Base-by-base conservation (phyloP, 2,329 filamentous ascomycete species). In the Tolypocladium pustulatum region DNA sequence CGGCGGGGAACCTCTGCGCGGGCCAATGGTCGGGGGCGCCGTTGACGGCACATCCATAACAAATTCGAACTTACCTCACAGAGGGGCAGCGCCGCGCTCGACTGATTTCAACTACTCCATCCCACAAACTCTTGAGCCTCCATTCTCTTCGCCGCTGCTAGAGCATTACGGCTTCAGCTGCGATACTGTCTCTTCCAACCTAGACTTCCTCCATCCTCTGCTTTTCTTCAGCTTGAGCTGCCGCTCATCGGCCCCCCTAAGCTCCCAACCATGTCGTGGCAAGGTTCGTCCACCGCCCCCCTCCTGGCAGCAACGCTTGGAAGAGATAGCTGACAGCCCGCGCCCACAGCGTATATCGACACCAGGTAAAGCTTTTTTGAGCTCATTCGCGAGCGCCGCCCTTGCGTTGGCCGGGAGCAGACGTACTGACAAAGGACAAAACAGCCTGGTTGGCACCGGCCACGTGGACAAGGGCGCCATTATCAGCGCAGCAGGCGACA, bases 391-490 rank as follows among this genome's bases (percentile, higher is more conserved):
- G 37, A 41, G 25, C 20, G 25, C 49, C 27, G 22, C 37, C 2
- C 32, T 2, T 13, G 25, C 27, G 38, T 10, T 32, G 1, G 13
- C 17, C 30, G 38, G 4, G n/a, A 34, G 27, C 41, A 37, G n/a
- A 51, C 46, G 57, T 65, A 60, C 66, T 68, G 64, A 62, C 40
- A 8, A 12, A 30, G 1, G 46, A 51, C 22, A 6, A 57, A 57
- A 37, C 71, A 96, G 91, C 83, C 85, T 96, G 68, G 83, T 95
- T 70, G 87, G 81, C 77, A 86, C 82, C 68, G 86, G 86, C 69
- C 87, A 92, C 72, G 76, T 96, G 70, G 88, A 94, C 78, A 87
- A 91, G 78, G 91, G 83, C 68, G 89, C 89, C 71, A 91, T 96
- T 73, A 85, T 94, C 80, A 91, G 88, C 75, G 78, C 76, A 64